Conservation (phyloP, 768 basidiomycete genomes). For the Phaeotremella fagi region DNA sequence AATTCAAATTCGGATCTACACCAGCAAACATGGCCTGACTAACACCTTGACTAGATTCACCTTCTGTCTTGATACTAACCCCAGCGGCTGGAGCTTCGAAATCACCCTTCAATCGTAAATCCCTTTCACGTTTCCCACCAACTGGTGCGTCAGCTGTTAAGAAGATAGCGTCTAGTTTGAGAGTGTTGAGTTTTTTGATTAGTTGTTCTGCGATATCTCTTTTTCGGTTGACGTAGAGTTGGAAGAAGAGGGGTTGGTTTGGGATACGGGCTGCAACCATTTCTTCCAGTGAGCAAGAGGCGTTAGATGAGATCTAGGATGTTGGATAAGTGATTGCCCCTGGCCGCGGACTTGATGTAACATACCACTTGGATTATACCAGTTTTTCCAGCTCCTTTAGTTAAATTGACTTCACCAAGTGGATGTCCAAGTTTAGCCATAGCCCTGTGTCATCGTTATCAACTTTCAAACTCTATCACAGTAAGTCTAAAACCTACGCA, state of each 20-base stretch:
- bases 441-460: conserved; percentile 17
- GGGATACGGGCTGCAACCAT: conserved; percentile 37
- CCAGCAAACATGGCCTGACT: conserved; percentile 47
- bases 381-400: conserved; percentile 60
- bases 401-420: conserved; percentile 74
- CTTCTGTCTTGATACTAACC: conserved; percentile 35
- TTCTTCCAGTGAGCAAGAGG: conserved; percentile 49
- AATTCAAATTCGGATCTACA: conserved; percentile 48
- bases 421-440: conserved; percentile 69
- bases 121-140: conserved; percentile 62
- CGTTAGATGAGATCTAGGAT: conserved; percentile 46
- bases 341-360: no score
- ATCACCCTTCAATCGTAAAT: conserved; percentile 39
- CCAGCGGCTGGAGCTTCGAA: conserved; percentile 33
- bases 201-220: conserved; percentile 48
- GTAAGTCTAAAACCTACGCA: conserved; percentile 49
- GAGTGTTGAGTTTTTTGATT: conserved; percentile 62
- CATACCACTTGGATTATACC: conserved; percentile 65
- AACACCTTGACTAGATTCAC: conserved; percentile 32
- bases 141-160: conserved; percentile 85
- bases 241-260: conserved; percentile 45
- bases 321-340: no score
- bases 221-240: conserved; percentile 77
- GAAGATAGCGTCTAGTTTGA: conserved; percentile 83
- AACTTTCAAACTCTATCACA: background rate